Percentiles rank a stretch among this genome's conserved stretches.
phyloP scores from a whole-genome alignment of 768 basidiomycete genomes.

The Leccinum pellstonianum region DNA sequence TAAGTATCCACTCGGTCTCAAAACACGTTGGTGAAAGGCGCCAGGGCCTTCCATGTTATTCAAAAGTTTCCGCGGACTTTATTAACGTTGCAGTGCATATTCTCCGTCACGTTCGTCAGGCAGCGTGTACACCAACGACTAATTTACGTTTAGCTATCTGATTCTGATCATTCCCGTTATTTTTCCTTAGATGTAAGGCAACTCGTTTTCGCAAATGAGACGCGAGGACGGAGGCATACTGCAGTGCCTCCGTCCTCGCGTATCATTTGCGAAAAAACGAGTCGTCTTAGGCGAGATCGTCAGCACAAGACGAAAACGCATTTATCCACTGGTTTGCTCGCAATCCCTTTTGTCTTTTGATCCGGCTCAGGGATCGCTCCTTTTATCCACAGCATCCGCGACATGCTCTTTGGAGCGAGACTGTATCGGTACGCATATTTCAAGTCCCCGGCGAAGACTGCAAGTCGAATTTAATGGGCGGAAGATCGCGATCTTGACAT shows the following conservation, averaged over 20 bases:
- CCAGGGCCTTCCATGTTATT: not conserved
- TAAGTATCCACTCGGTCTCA: not conserved
- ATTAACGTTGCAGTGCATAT: not conserved
- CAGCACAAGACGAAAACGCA: conserved; percentile 10
- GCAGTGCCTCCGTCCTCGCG: conserved; percentile 9
- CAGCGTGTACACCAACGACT: conserved; percentile 23
- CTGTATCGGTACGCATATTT: conserved; percentile 9
- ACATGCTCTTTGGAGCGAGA: conserved; percentile 7
- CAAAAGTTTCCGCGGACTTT: not conserved
- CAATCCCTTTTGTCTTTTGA: conserved; percentile 20
- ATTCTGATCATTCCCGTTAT: conserved; percentile 14
- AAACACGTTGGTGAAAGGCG: conserved; percentile 5
- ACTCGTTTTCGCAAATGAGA: conserved; percentile 13
- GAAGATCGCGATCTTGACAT: conserved; percentile 14
- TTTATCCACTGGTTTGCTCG: conserved; percentile 9
- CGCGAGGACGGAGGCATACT: conserved; percentile 7
- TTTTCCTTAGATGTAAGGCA: conserved; percentile 8
- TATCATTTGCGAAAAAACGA: conserved; percentile 13
- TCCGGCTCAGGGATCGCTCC: conserved; percentile 27
- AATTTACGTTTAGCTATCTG: conserved; percentile 26
- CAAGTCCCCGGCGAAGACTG: conserved; percentile 4
- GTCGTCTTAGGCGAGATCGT: conserved; percentile 1
- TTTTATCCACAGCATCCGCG: conserved; percentile 13
- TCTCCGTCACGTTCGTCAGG: conserved; percentile 4
- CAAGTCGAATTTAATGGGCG: conserved; percentile 11